Base-by-base conservation (phyloP, 352 stramenopile genomes). In the Phytophthora tentaculata region DNA sequence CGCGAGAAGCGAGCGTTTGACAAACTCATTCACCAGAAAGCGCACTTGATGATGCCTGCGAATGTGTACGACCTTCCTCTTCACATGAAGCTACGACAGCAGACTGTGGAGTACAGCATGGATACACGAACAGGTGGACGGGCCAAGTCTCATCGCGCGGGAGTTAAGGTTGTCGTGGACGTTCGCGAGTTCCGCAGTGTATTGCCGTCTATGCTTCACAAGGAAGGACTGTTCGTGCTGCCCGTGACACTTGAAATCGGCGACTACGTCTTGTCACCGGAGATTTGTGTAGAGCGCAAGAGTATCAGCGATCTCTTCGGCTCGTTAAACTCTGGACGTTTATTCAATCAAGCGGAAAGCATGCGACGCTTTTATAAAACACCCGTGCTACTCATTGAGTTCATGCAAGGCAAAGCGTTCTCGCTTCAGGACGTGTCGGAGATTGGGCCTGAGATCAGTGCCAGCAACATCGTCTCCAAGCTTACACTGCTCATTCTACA, bases 281-380 rank as follows among this genome's bases (percentile, higher is more conserved):
- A 99, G 20, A 97, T 99, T 64, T 99, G 96, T 68, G 86, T 99
- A 2, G 98, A 99, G 77, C 83, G 97, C 39, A 99, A 99, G 71
- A 95, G 80, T 64, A 83, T 96, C 44, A 92, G 84, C 63, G 98
- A 99, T 77, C 83, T 99, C n/a, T 99, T 98, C 69, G 90, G 96
- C 19, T 98, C 92, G 35, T 93, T 99, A 69, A 94, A 94, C 45
- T 98, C 90, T 35, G 97, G 98, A 5, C 77, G 98, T 56, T 83
- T 99, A 23, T 99, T 97, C 69, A 98, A 96, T 55, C 98, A 99
- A 79, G 83, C 84, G 0, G 86, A 94, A 62, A 92, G 78, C 71
- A 96, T 96, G 86, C 79, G 76, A 1, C 81, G 86, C 17, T 89
- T 84, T 68, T 96, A 96, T 61, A 86, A 94, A 78, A 89, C 82